A percentile compares a stretch with the other conserved stretches of the same genome.
phyloP scores from a whole-genome alignment of 257 asterid genomes.

The Knoxia roxburghii region DNA sequence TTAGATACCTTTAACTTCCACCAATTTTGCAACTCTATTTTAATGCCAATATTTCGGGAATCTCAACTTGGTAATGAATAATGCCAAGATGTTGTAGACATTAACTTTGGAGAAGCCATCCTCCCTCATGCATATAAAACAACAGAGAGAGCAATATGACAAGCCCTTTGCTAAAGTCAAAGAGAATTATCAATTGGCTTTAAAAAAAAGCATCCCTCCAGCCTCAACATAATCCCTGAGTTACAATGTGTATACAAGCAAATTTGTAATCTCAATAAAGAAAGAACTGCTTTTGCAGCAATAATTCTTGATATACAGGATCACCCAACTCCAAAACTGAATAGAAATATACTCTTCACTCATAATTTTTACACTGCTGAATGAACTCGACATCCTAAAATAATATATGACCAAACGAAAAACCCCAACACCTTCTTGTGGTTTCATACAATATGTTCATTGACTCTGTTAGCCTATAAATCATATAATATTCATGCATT shows the following conservation, averaged over 20 bases:
- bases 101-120: background rate
- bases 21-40: background rate
- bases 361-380: background rate
- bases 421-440: background rate
- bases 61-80: background rate
- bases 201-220: background rate
- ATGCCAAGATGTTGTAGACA: background rate
- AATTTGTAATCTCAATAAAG: slow-evolving; percentile 2
- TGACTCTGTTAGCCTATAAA: background rate
- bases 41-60: background rate
- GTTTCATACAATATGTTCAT: background rate
- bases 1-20: background rate
- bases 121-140: background rate
- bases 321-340: background rate
- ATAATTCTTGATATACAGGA: background rate
- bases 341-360: background rate
- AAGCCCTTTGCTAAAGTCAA: background rate
- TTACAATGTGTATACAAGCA: background rate
- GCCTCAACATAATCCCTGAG: background rate
- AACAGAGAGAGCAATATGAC: background rate
- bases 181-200: background rate
- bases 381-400: background rate
- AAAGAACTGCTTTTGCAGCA: background rate
- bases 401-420: background rate
- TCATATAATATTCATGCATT: background rate